Conservation (phyloP, 176 grass and related monocot species). For the Eremochloa ophiuroides region DNA sequence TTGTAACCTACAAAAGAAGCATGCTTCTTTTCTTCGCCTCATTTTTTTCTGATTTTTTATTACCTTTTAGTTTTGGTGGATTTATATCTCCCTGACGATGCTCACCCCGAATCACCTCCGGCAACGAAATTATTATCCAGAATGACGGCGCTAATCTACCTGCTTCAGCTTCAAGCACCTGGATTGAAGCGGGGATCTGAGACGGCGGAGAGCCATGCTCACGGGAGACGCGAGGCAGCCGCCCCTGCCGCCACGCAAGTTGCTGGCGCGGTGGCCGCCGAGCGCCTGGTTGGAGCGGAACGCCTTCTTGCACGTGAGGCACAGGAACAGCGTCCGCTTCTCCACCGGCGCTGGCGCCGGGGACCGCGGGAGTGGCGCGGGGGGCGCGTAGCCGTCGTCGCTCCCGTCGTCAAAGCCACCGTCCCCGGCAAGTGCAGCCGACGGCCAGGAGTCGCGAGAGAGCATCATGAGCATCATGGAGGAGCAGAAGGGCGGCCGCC, state of each 20-base stretch:
- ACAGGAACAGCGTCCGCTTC: constrained; percentile 49
- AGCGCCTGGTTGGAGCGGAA: constrained; percentile 80
- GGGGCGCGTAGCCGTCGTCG: constrained; percentile 27
- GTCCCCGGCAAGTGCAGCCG: neutral
- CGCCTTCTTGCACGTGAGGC: constrained; percentile 55
- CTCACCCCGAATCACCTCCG: constrained; percentile 34
- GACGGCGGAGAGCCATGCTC: constrained; percentile 46
- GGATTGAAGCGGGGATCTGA: constrained; percentile 49
- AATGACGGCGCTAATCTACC: neutral
- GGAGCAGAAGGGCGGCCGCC: no score
- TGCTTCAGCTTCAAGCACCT: constrained; percentile 29
- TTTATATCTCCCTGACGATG: constrained; percentile 14
- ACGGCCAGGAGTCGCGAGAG: constrained; percentile 55
- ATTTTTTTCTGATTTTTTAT: neutral
- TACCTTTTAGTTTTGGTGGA: no score
- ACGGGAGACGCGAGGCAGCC: no score
- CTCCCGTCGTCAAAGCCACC: constrained; percentile 23
- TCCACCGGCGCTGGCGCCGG: neutral
- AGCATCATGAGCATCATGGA: constrained; percentile 78
- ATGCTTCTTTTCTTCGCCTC: constrained; percentile 2
- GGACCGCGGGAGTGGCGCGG: neutral
- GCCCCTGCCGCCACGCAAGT: constrained; percentile 41
- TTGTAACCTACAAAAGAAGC: constrained; percentile 22
- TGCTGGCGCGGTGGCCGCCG: constrained; percentile 59
- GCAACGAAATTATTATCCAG: no score